Base-by-base conservation (phyloP, 2,329 filamentous ascomycete genomes). In the Elsinoe ampelina region DNA sequence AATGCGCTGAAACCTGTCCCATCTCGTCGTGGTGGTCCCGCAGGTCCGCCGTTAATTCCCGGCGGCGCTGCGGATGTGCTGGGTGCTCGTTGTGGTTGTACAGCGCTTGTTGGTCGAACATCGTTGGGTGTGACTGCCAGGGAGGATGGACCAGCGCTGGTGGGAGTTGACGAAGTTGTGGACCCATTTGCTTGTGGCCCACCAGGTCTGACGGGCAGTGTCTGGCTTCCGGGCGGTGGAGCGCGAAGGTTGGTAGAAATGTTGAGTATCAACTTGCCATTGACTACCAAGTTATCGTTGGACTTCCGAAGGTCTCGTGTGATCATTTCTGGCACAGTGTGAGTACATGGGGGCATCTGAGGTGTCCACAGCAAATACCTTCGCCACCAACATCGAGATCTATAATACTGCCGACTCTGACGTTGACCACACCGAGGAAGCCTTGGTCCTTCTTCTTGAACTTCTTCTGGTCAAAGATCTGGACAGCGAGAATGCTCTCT, bases 371-470 rank as follows among this genome's bases (percentile, higher is more conserved):
- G 38, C 54, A 76, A 80, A 68, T 79, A 97, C 93, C 92, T 76
- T 97, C 93, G 62, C 89, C 87, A 58, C 91, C 90, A 58, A 89
- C 83, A 61, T 88, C 85, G 62, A 98, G 77, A 70, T 96, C 92
- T 64, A 98, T 89, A 38, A 93, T 87, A 78, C 95, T 91, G 65
- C 93, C 93, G 63, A 98, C 86, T 58, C 91, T 86, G 65, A 98
- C 87, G 71, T 98, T 98, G 68, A 98, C 96, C 56, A 98, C 93
- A 58, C 93, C 93, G 5, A 98, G 79, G 69, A 98, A 98, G 7
- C 93, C 93, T 71, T 98, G 93, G 66, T 98, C 93, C 89, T 97
- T 98, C 83, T 98, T 98, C 80, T 98, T 98, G 77, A 98, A 98
- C 76, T 98, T 98, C 78, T 96, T 96, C 75, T 98, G 93, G 73